Base-by-base conservation (phyloP, 2,329 filamentous ascomycete genomes). In the Colletotrichum lini region DNA sequence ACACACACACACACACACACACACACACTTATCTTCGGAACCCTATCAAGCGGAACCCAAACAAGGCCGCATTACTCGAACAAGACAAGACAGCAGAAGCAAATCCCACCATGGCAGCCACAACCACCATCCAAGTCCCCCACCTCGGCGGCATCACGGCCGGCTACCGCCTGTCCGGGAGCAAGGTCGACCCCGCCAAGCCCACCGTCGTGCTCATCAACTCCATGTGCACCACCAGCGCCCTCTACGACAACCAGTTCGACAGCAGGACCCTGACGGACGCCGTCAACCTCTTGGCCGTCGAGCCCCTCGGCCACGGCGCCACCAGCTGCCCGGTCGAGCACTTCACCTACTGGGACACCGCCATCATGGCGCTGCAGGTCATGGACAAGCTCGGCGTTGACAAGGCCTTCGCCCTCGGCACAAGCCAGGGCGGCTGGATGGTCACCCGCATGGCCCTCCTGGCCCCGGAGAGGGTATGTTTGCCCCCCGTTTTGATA, bases 301-400 rank as follows among this genome's bases (percentile, higher is more conserved):
- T 89, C 67, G 87, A 88, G 78, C 86, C 85, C 1, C 82, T 89
- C 0, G 87, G 86, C 67, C 86, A 89, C 74, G 86, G 86, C 72
- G 78, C 82, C 18, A 88, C 86, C 1, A 79, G 77, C 66, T 80
- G 76, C 66, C 65, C 77, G n/a, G 75, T 76, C 0, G 85, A 87
- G 74, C 84, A 86, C 70, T 89, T 86, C 74, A 88, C 85, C 2
- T 88, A 87, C 79, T 89, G 87, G 87, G 87, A 89, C 76, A 79
- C 86, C 3, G 86, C 87, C 54, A 78, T 82, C 70, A 85, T 90
- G 85, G 84, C 84, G 13, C 78, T 89, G 10, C 87, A 91, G 78
- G 86, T 88, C 1, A 81, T 91, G 82, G 84, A 89, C 49, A 81
- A 81, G 6, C 80, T 89, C 3, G 81, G 81, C 2, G 80, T 88